Percentiles rank a stretch among this genome's conserved stretches.
Conservation (phyloP, 2,329 filamentous ascomycete genomes). For the Aspergillus novofumigatus region DNA sequence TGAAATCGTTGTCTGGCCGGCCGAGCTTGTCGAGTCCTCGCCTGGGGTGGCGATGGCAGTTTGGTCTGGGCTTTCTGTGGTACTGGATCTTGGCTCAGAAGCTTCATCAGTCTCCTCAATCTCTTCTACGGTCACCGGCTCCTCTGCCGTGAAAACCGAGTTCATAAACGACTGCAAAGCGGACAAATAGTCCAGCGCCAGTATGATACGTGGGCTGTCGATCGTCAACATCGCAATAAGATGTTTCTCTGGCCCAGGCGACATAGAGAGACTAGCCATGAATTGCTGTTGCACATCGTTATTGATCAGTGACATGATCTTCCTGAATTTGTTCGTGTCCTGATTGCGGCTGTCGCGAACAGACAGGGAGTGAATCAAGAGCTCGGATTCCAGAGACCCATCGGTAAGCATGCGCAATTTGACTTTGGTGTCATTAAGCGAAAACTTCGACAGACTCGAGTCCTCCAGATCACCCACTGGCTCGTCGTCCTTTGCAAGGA, state of each 20-base stretch:
- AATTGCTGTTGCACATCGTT: constrained; percentile 90
- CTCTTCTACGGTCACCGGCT: constrained; percentile 36
- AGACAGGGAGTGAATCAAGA: constrained; percentile 89
- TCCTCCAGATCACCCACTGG: constrained; percentile 74
- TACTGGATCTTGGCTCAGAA: constrained; percentile 33
- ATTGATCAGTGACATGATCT: constrained; percentile 97
- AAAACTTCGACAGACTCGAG: constrained; percentile 88
- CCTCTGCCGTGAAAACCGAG: constrained; percentile 58
- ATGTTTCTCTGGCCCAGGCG: constrained; percentile 73
- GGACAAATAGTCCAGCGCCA: constrained; percentile 93
- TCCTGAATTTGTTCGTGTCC: constrained; percentile 92
- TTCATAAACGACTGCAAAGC: constrained; percentile 80
- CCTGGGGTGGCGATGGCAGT: constrained; percentile 19
- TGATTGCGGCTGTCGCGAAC: constrained; percentile 86
- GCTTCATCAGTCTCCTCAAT: constrained; percentile 35
- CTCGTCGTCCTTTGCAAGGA: constrained; percentile 68
- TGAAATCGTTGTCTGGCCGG: constrained; percentile 65
- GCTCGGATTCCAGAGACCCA: constrained; percentile 83
- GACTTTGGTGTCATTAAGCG: constrained; percentile 83
- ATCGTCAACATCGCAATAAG: constrained; percentile 89
- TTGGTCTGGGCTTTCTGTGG: constrained; percentile 23
- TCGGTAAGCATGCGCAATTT: constrained; percentile 94
- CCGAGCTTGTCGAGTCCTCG: constrained; percentile 31
- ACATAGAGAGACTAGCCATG: constrained; percentile 95
- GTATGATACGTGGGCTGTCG: constrained; percentile 90